These are phyloP conservation scores for Cutaneotrichosporon sp. DNA, from an alignment of 1,284 basidiomycete species.

Conservation along the genomic window DNA sequence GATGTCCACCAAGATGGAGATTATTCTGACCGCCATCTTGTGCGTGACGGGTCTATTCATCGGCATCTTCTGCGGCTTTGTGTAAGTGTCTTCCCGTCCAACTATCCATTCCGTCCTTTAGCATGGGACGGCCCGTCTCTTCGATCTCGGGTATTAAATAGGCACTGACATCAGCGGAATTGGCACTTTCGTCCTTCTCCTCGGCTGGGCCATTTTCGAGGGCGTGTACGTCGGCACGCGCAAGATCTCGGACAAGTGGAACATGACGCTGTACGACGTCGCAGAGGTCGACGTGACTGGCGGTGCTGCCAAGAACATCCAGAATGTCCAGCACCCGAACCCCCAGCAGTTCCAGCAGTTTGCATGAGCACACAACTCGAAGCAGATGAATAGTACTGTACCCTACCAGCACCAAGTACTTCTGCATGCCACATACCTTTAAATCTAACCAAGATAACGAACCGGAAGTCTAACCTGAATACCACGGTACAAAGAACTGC, in stretches of 20 bases:
- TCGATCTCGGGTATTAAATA: background rate
- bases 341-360: background rate
- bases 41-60: background rate
- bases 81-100: background rate
- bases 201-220: background rate
- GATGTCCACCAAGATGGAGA: background rate
- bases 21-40: background rate
- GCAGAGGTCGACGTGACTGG: background rate
- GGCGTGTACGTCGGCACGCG: background rate
- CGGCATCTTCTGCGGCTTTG: background rate
- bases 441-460: background rate
- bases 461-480: background rate
- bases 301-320: too few species aligned
- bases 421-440: background rate
- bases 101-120: background rate
- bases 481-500: background rate
- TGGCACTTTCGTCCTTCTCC: background rate
- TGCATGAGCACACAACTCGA: background rate
- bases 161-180: background rate
- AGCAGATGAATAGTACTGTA: background rate
- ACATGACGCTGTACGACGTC: constrained; percentile 2
- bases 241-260: constrained; percentile 5
- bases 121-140: background rate
- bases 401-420: background rate
- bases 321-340: too few species aligned